Evolutionary conservation across 352 stramenopile genomes (phyloP), one percentile per base, ranked within the genome.

Genomic region (Globisporangium emineosum): DNA sequence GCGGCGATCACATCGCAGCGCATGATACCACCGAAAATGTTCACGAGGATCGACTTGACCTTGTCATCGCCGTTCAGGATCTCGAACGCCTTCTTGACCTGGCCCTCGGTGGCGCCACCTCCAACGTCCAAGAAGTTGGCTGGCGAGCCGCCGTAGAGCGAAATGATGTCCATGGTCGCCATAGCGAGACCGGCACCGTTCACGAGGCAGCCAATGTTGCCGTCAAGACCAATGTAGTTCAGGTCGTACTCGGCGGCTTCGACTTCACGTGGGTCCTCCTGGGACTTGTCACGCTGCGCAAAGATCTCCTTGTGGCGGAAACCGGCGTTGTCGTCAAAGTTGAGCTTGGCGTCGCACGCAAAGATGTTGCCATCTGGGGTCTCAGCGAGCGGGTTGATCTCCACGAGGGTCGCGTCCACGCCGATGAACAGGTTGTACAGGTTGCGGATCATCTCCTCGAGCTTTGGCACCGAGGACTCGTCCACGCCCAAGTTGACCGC

Each of bases 21-120:
- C 97, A 99, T 99, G 81, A 99, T 99, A 54, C 97, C 97, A 57
- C 97, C 97, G 73, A 99, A 99, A 66, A 99, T 99, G 81, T 99
- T 99, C 53, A 99, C 96, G 19, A 99, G 80, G 68, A 99, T 98
- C 49, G 94, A 96, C 79, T 99, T 96, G 73, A 99, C 97, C 58
- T 98, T 93, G 40, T 88, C 69, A 79, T 99, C 97, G 43, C 77
- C 62, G 68, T 94, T 88, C 45, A 93, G 68, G 57, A 93, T 90
- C 80, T 93, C 85, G 47, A 93, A 93, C 12, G 85, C 85, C 76
- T 93, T 93, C 74, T 91, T 91, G 30, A 97, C 88, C 76, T 97
- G 91, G 47, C 78, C 65, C 73, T 98, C 92, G 21, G 87, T 98
- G 43, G 97, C 96, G 64, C 93, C 90, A 68, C 97, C 96, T 49